Percentiles rank a stretch among this genome's conserved stretches.
phyloP scores from a whole-genome alignment of 225 moss, liverwort and hornwort genomes.

The Physcomitrium patens region DNA sequence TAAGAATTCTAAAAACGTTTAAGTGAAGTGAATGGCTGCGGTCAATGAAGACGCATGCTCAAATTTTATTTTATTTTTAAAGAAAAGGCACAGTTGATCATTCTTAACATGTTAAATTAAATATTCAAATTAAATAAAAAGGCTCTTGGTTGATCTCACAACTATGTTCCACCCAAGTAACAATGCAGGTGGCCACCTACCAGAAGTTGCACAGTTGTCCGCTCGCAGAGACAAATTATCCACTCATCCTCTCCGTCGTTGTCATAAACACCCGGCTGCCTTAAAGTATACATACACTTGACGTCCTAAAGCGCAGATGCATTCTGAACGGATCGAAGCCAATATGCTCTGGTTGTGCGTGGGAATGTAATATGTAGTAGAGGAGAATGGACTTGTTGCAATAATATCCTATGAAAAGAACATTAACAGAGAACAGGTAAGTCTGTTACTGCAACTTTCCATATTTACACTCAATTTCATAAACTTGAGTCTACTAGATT shows the following conservation, averaged over 20 bases:
- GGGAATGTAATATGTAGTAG: no score
- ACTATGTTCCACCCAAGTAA: constrained; percentile 4
- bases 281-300: no score
- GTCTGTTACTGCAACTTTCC: constrained; percentile 10
- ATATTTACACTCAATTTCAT: constrained; percentile 12
- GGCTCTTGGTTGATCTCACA: constrained; percentile 4
- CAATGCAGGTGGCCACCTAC: constrained; percentile 14
- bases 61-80: neutral
- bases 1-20: constrained; percentile 1
- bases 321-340: no score
- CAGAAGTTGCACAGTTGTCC: constrained; percentile 28
- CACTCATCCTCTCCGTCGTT: constrained; percentile 11
- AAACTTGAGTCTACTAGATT: neutral
- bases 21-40: neutral
- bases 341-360: no score
- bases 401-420: constrained; percentile 69
- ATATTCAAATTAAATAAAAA: neutral
- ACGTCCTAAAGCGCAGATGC: no score
- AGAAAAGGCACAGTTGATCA: no score
- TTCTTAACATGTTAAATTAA: no score
- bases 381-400: constrained; percentile 86
- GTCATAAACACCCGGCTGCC: neutral
- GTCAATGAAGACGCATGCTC: neutral
- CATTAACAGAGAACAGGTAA: constrained; percentile 23
- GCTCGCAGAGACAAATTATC: neutral